phyloP scores from a whole-genome alignment of 768 basidiomycete species.

The Tricholoma sp. region DNA sequence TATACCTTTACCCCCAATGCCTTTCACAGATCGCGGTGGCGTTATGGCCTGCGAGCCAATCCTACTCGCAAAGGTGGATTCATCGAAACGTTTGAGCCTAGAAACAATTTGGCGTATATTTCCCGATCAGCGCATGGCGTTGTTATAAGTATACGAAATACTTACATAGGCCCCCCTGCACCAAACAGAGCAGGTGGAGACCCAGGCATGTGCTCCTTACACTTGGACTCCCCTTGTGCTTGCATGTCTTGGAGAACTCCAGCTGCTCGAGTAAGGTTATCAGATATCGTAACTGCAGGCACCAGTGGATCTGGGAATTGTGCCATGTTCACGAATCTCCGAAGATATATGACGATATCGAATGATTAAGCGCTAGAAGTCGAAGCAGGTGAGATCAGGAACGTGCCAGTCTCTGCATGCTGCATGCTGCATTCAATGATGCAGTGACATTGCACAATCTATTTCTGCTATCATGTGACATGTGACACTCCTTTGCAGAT shows the following conservation, averaged over 20 bases:
- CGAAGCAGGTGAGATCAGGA: conserved; percentile 10
- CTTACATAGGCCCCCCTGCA: conserved; percentile 73
- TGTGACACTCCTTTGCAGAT: too few species aligned
- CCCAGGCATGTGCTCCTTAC: conserved; percentile 29
- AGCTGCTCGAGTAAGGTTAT: conserved; percentile 46
- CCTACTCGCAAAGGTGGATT: conserved; percentile 66
- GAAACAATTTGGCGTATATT: neutral
- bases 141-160: neutral
- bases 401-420: conserved; percentile 7
- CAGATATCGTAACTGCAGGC: conserved; percentile 29
- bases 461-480: conserved; percentile 12
- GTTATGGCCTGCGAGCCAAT: conserved; percentile 71
- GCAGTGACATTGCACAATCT: too few species aligned
- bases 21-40: conserved; percentile 79
- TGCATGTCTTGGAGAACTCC: conserved; percentile 51
- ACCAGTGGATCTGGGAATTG: conserved; percentile 20
- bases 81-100: conserved; percentile 79
- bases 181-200: conserved; percentile 61
- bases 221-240: conserved; percentile 26
- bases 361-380: too few species aligned
- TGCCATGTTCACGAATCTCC: conserved; percentile 16
- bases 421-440: too few species aligned
- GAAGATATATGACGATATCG: neutral
- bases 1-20: conserved; percentile 84
- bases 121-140: neutral